These are phyloP conservation scores for Pelargonium citronellum DNA, from an alignment of 441 rosid species.

Conservation along the genomic window DNA sequence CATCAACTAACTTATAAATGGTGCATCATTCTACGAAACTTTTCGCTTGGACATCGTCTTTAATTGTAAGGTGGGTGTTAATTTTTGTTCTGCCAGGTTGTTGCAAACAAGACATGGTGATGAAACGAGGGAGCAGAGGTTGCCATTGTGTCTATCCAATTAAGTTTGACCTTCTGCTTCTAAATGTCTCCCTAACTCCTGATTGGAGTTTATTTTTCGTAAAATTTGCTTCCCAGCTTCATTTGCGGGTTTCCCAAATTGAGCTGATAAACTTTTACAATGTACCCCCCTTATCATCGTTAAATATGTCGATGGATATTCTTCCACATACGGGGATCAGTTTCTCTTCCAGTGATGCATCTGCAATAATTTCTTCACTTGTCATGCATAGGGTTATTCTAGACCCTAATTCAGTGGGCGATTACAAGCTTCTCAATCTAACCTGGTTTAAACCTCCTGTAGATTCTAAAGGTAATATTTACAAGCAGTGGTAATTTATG, in stretches of 20 bases:
- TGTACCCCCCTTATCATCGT: constrained; percentile 51
- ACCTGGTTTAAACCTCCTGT: constrained; percentile 77
- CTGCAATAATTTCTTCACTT: constrained; percentile 67
- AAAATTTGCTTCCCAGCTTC: constrained; percentile 74
- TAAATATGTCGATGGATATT: constrained; percentile 92
- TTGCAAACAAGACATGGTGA: constrained; percentile 68
- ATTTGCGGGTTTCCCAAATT: constrained; percentile 63
- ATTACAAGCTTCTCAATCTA: constrained; percentile 73
- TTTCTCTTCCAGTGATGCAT: constrained; percentile 67
- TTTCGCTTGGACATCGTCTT: not conserved
- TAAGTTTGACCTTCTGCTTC: constrained; percentile 82
- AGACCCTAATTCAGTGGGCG: constrained; percentile 61
- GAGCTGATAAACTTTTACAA: constrained; percentile 69
- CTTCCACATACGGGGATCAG: constrained; percentile 76
- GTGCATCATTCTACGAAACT: not conserved
- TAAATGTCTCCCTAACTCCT: constrained; percentile 74
- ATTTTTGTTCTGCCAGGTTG: constrained; percentile 50
- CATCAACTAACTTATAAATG: not conserved
- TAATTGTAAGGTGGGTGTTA: constrained; percentile 21
- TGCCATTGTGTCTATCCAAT: constrained; percentile 93
- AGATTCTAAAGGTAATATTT: constrained; percentile 59
- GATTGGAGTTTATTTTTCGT: constrained; percentile 53
- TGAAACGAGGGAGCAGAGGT: constrained; percentile 60
- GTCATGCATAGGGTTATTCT: constrained; percentile 61
- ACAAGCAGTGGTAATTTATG: constrained; percentile 34